Evolutionary conservation across 495 filamentous ascomycete species (phyloP).

Genomic region (Letharia lupina): DNA sequence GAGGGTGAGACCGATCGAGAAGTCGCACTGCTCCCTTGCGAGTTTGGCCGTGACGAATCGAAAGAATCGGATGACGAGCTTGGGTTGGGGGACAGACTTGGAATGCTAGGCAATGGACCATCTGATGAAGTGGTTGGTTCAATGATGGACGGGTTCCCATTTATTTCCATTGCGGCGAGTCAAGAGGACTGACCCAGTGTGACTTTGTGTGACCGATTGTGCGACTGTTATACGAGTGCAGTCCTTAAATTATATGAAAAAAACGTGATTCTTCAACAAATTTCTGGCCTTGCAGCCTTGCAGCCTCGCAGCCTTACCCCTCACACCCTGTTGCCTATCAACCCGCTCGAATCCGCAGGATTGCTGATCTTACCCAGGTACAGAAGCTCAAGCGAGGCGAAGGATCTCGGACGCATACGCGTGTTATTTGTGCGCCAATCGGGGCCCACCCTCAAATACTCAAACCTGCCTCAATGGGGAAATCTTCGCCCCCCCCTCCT

Average conservation of each 20-base stretch:
- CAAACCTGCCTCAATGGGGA: neutral
- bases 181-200: neutral
- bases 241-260: too few relatives aligned
- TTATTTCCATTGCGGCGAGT: neutral
- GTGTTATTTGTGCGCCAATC: neutral
- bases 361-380: neutral
- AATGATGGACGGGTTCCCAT: neutral
- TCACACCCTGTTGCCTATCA: neutral
- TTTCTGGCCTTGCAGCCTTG: constrained; percentile 1
- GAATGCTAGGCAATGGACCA: neutral
- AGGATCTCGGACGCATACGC: neutral
- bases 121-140: constrained; percentile 3
- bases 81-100: constrained; percentile 4
- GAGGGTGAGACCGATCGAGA: neutral
- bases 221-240: neutral
- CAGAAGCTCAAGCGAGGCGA: neutral
- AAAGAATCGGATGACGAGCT: neutral
- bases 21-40: constrained; percentile 5
- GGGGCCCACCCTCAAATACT: neutral
- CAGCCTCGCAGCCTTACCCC: neutral
- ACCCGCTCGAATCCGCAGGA: neutral
- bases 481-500: neutral
- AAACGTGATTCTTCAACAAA: neutral
- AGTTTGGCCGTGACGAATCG: constrained; percentile 3
- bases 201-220: neutral